phyloP scores from a whole-genome alignment of 768 basidiomycete genomes.

The Leccinellum albellum region DNA sequence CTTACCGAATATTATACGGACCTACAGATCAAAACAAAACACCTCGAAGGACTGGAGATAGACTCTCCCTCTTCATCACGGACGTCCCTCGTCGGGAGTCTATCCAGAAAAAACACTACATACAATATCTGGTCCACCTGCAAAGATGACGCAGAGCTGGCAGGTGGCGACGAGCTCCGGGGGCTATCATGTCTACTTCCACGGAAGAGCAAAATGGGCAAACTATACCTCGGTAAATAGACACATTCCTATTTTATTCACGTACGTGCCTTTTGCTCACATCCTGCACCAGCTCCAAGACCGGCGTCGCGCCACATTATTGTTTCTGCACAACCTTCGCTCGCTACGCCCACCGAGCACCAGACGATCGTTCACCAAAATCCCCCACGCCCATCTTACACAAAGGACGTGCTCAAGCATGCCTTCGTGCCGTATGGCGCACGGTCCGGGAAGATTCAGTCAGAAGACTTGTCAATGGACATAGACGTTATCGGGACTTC shows the following conservation, averaged over 20 bases:
- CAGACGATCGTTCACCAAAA: conserved; percentile 37
- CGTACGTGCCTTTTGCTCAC: conserved; percentile 37
- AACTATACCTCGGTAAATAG: conserved; percentile 51
- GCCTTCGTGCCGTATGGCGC: conserved; percentile 63
- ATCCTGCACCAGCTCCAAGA: conserved; percentile 47
- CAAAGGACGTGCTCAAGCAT: conserved; percentile 60
- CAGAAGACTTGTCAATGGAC: conserved; percentile 19
- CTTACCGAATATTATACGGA: background rate
- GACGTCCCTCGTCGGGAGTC: conserved; percentile 43
- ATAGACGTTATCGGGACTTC: conserved; percentile 26
- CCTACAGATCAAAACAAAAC: conserved; percentile 59
- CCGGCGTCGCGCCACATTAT: conserved; percentile 57
- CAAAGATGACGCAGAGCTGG: conserved; percentile 30
- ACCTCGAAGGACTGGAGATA: conserved; percentile 52
- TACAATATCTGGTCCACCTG: conserved; percentile 69
- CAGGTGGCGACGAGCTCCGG: conserved; percentile 63
- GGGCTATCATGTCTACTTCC: conserved; percentile 62
- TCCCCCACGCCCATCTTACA: conserved; percentile 54
- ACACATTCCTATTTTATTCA: background rate
- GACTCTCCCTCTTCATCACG: conserved; percentile 39
- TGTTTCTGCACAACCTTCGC: conserved; percentile 46
- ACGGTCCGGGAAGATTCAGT: conserved; percentile 11
- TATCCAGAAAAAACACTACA: conserved; percentile 50
- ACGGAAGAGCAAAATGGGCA: conserved; percentile 55
- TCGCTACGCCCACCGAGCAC: conserved; percentile 18